Percentiles rank a stretch among this genome's conserved stretches.
These are phyloP conservation scores for Puccinia novopanici DNA, from an alignment of 1,284 basidiomycete genomes.

Conservation along the genomic window DNA sequence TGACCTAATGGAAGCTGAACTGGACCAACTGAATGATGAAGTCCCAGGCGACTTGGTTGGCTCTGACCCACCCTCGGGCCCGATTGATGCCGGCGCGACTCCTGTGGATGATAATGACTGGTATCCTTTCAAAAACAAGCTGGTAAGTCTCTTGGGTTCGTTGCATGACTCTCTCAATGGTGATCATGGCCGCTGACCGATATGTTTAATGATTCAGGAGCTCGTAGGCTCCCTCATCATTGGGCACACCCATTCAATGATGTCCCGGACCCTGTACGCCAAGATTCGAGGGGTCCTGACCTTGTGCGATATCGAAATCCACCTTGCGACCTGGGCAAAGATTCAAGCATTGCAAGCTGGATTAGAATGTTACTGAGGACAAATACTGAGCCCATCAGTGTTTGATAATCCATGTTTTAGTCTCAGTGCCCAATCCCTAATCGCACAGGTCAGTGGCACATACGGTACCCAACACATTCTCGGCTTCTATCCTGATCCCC, in stretches of 20 bases:
- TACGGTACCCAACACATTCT: background rate
- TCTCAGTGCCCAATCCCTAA: background rate
- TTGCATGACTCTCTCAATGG: too few species aligned
- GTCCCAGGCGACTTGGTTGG: background rate
- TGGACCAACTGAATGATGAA: background rate
- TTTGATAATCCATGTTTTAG: background rate
- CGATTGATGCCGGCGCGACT: background rate
- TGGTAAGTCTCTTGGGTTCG: background rate
- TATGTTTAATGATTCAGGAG: constrained; percentile 53
- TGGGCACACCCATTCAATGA: background rate
- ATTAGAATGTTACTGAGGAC: background rate
- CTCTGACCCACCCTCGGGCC: background rate
- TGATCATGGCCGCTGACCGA: too few species aligned
- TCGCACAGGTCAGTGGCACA: background rate
- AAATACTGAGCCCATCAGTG: background rate
- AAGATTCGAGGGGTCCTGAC: background rate
- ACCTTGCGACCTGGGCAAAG: background rate
- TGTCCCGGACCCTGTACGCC: background rate
- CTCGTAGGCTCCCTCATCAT: background rate
- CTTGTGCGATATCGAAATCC: background rate
- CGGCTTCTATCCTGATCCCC: too few species aligned
- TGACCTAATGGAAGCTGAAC: background rate
- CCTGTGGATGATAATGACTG: background rate
- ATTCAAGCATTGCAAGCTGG: background rate
- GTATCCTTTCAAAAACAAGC: background rate